Evolutionary conservation across 805 yeast species (phyloP).

Genomic region (Yarrowia deformans): DNA sequence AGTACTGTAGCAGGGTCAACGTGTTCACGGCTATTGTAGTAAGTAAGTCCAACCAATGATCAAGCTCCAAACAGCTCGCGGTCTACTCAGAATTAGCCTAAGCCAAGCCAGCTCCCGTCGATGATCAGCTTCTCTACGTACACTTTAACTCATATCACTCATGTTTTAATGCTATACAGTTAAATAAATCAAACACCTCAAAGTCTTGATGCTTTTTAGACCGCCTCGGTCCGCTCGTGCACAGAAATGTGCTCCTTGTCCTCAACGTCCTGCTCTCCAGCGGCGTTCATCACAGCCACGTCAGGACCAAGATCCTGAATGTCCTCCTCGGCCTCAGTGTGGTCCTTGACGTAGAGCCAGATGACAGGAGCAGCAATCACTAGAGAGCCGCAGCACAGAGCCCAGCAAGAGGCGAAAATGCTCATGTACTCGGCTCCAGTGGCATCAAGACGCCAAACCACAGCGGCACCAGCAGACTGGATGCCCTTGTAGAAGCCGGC

Average conservation of each 20-base stretch:
- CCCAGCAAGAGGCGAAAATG: constrained; percentile 63
- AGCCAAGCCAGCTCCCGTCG: no score
- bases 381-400: constrained; percentile 57
- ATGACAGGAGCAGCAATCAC: constrained; percentile 59
- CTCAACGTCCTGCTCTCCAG: not conserved
- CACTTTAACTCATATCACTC: not conserved
- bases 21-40: no score
- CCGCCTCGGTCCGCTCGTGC: constrained; percentile 22
- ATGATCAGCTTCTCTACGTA: no score
- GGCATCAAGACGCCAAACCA: constrained; percentile 66
- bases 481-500: constrained; percentile 70
- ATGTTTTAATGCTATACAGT: constrained; percentile 20
- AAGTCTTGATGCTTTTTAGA: not conserved
- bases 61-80: no score
- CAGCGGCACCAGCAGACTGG: constrained; percentile 69
- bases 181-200: constrained; percentile 4
- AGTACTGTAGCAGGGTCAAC: no score
- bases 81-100: no score
- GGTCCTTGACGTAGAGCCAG: constrained; percentile 55
- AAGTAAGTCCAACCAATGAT: no score
- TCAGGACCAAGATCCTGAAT: constrained; percentile 33
- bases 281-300: not conserved
- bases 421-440: constrained; percentile 51
- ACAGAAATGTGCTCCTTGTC: constrained; percentile 18
- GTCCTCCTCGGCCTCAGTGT: constrained; percentile 50